Percentiles rank a stretch among this genome's conserved stretches.
These are phyloP conservation scores for Amorphotheca resinae DNA, from an alignment of 495 filamentous ascomycete species.

Conservation along the genomic window DNA sequence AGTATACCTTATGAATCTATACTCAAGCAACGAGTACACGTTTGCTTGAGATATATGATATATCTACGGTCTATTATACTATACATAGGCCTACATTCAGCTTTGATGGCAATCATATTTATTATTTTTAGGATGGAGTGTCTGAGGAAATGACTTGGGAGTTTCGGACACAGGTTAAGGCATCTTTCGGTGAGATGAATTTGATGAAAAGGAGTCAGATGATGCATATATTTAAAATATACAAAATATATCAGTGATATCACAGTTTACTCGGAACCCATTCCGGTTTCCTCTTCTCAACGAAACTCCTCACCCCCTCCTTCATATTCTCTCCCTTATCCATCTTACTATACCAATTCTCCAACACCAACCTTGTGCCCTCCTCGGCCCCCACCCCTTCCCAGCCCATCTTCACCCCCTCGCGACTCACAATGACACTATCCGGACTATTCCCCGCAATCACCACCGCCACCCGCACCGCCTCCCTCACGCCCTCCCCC, in stretches of 20 bases:
- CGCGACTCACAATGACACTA: conserved; percentile 50
- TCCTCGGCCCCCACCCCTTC: conserved; percentile 52
- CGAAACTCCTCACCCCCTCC: conserved; percentile 69
- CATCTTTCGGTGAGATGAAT: too few species aligned
- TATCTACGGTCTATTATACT: too few species aligned
- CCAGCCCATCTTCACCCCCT: conserved; percentile 56
- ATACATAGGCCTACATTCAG: too few species aligned
- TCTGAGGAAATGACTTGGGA: too few species aligned
- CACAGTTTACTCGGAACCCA: conserved; percentile 69
- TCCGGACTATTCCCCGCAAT: conserved; percentile 59
- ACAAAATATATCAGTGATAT: neutral
- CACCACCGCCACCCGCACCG: conserved; percentile 34
- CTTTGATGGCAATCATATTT: too few species aligned
- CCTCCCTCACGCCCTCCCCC: conserved; percentile 25
- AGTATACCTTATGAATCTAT: too few species aligned
- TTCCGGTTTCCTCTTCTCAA: conserved; percentile 58
- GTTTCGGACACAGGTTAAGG: too few species aligned
- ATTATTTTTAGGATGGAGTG: too few species aligned
- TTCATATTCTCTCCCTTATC: conserved; percentile 58
- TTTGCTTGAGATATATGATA: too few species aligned
- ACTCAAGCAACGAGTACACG: too few species aligned
- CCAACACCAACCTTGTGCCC: conserved; percentile 43
- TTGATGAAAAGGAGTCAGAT: too few species aligned
- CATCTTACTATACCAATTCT: conserved; percentile 46
- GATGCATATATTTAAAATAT: too few species aligned